phyloP scores from a whole-genome alignment of 2,329 filamentous ascomycete species.

The Scedosporium aurantiacum region DNA sequence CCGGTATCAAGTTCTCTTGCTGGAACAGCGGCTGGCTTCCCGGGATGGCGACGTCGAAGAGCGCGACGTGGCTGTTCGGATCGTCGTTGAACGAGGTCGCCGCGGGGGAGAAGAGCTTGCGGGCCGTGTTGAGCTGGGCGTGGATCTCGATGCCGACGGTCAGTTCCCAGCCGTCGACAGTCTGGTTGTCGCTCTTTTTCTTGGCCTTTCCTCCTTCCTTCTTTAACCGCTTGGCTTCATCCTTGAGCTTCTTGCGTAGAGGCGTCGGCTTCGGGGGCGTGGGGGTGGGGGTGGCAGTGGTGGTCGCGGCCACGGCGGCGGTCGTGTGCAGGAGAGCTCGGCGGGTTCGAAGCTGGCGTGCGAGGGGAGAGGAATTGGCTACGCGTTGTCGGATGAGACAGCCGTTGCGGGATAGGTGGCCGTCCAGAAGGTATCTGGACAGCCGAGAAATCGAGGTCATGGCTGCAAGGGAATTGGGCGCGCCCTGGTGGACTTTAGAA shows the following conservation, averaged over 20 bases:
- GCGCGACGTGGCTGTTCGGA: conserved; percentile 78
- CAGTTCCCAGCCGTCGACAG: conserved; percentile 68
- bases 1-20: conserved; percentile 70
- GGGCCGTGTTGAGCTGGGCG: conserved; percentile 79
- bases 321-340: conserved; percentile 20
- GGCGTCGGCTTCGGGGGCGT: conserved; percentile 27
- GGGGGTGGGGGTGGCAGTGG: conserved; percentile 12
- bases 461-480: neutral
- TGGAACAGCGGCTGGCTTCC: conserved; percentile 85
- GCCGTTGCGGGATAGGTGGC: conserved; percentile 28
- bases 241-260: conserved; percentile 62
- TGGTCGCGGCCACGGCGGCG: conserved; percentile 9
- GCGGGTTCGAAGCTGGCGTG: conserved; percentile 10
- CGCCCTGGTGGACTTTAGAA: too few relatives aligned
- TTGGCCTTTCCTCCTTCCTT: conserved; percentile 44
- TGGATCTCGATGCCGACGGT: conserved; percentile 97
- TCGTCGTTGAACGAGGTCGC: conserved; percentile 51
- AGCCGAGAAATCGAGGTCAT: conserved; percentile 38
- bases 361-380: neutral
- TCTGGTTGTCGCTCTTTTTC: conserved; percentile 34
- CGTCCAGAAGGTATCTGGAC: conserved; percentile 37
- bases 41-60: conserved; percentile 82
- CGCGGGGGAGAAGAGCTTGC: conserved; percentile 80
- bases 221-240: conserved; percentile 59
- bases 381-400: conserved; percentile 19